Base-by-base conservation (phyloP, 1,284 basidiomycete species). In the Peniophora sp. region DNA sequence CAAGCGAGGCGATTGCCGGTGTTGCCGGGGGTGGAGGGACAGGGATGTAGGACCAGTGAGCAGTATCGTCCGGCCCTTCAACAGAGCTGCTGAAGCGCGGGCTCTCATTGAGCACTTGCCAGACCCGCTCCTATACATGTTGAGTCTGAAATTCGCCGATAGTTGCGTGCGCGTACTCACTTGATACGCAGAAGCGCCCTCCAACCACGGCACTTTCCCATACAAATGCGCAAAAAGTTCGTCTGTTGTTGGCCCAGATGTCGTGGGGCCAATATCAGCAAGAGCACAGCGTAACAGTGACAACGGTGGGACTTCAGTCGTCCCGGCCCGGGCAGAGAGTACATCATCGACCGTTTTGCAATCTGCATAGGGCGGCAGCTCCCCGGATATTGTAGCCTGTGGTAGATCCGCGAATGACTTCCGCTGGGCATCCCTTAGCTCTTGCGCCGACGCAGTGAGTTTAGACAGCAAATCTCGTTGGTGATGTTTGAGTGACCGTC, bases 241-340 rank as follows among this genome's bases (percentile, higher is more conserved):
- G 24, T 80, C 76, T 1, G 81, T 76, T 0, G 74, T 78, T 17
- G 75, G 70, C 24, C 69, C 66, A 39, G 69, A 65, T 20, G 73
- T 70, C 24, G 68, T 65, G 54, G 62, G 68, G 34, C 60, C 57
- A 23, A 81, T 68, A 41, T 81, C 80, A 27, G 69, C 65, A 34
- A 87, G 67, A 2, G 73, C 78, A 56, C 81, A 85, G 15, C 86
- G 75, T 43, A 88, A 68, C 10, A 87, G 62, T 0, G 80, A 79
- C 9, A 78, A 57, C 15, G 70, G 65, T 3, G 80, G 74, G 10
- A 84, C 62, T 3, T 67, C 64, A 12, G 64, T 57, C 45, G 67
- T 60, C 8, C 66, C 64, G 1, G 67, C 63, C 60, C 54, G 52
- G 49, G 57, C 56, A 54, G 66, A 50, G 66, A 63, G 55, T 24